Evolutionary conservation across 192 early-diverging fungal genomes (phyloP).

Genomic region (Backusella morwellensis): DNA sequence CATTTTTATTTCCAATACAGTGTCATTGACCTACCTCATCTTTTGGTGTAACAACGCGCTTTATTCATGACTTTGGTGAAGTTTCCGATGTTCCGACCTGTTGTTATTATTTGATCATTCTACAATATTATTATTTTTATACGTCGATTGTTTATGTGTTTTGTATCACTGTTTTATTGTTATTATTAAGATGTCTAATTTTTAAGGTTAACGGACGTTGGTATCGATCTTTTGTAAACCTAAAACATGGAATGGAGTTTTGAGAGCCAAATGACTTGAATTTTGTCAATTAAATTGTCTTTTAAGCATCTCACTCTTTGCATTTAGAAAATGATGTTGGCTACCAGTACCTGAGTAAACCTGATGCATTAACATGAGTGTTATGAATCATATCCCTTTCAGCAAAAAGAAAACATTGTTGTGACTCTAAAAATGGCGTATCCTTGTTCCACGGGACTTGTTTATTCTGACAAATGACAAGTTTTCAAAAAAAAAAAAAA

Average conservation of each 20-base stretch:
- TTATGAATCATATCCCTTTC: background rate
- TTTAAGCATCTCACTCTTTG: background rate
- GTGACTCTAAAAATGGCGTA: background rate
- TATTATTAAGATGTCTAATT: background rate
- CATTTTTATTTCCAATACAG: background rate
- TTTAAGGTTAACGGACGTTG: background rate
- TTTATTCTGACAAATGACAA: background rate
- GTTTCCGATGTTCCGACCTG: background rate
- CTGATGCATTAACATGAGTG: background rate
- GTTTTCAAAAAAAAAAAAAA: background rate
- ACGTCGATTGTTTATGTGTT: background rate
- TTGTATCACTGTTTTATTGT: background rate
- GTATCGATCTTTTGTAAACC: background rate
- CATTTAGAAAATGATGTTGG: background rate
- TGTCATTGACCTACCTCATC: background rate
- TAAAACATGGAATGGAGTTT: background rate
- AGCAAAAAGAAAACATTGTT: background rate
- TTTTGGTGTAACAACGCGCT: background rate
- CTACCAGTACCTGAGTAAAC: background rate
- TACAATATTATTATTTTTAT: background rate
- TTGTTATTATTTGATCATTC: background rate
- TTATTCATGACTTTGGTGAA: background rate
- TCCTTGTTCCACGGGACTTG: background rate
- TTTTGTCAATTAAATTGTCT: background rate
- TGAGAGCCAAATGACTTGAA: background rate